Conservation (phyloP, 2,329 filamentous ascomycete species). For the Decorospora gaudefroyi region DNA sequence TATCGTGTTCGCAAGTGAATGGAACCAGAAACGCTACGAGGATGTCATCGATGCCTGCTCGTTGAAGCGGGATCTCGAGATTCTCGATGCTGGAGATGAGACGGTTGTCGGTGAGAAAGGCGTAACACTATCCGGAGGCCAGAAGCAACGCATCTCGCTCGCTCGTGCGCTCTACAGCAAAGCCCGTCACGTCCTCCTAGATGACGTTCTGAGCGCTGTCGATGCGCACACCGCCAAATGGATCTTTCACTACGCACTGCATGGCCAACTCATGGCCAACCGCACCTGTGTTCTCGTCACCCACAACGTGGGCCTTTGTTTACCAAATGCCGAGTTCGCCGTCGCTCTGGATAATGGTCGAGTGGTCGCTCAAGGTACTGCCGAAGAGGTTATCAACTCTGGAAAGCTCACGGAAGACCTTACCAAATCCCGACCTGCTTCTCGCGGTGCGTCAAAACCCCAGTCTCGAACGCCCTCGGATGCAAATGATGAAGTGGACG, state of each 20-base stretch:
- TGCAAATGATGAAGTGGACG: conserved; percentile 59
- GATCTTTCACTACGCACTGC: conserved; percentile 93
- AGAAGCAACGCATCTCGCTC: conserved; percentile 96
- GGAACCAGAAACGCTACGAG: conserved; percentile 80
- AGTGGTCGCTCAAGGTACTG: conserved; percentile 73
- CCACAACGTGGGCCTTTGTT: conserved; percentile 88
- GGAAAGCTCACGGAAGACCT: conserved; percentile 88
- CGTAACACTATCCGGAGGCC: conserved; percentile 92
- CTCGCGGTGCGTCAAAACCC: conserved; percentile 70
- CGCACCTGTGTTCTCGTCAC: conserved; percentile 95
- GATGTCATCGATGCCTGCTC: conserved; percentile 90
- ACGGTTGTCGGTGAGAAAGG: conserved; percentile 97
- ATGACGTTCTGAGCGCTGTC: conserved; percentile 94
- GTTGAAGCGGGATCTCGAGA: conserved; percentile 85
- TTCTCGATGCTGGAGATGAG: conserved; percentile 88
- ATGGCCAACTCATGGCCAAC: conserved; percentile 82
- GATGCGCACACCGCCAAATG: conserved; percentile 97
- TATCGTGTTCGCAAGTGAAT: conserved; percentile 84
- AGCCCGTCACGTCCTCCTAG: conserved; percentile 85
- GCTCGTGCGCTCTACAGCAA: conserved; percentile 97
- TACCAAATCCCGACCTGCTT: conserved; percentile 72
- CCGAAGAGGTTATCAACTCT: conserved; percentile 78
- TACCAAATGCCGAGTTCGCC: conserved; percentile 77
- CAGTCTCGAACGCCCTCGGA: conserved; percentile 80
- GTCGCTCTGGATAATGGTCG: conserved; percentile 88